Conservation (phyloP, 1,139 yeast genomes). For the Magnusiomyces fungicola region DNA sequence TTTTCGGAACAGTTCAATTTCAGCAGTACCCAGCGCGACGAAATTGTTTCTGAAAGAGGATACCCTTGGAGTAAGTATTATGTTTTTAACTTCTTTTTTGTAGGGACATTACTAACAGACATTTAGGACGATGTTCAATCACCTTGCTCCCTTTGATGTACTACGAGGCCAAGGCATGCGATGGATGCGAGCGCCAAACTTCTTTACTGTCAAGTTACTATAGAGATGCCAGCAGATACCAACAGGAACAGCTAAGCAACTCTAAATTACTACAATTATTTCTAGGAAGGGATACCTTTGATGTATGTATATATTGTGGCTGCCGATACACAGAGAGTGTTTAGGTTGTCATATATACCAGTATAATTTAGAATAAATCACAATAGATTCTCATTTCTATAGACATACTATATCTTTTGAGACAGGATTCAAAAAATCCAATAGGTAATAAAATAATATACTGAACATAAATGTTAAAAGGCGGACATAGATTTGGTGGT, state of each 20-base stretch:
- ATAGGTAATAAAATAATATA: no score
- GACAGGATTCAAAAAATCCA: no score
- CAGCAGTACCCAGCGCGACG: neutral
- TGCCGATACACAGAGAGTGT: constrained; percentile 5
- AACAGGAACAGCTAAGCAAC: neutral
- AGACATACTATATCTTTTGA: no score
- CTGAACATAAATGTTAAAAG: no score
- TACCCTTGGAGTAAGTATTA: constrained; percentile 7
- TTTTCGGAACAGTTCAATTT: constrained; percentile 1
- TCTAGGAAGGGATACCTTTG: neutral
- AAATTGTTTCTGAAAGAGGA: constrained; percentile 1
- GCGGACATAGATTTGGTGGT: no score
- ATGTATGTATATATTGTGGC: constrained; percentile 4
- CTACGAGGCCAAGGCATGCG: neutral
- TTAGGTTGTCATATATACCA: no score
- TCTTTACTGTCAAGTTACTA: neutral
- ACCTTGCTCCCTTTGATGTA: constrained; percentile 2
- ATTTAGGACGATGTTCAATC: constrained; percentile 3
- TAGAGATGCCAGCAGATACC: neutral
- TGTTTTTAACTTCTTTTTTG: neutral
- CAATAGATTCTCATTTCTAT: no score
- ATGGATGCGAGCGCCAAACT: neutral
- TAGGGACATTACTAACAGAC: neutral
- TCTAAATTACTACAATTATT: neutral
- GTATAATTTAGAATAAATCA: no score